Conservation (phyloP, 2,329 filamentous ascomycete species). For the Colletotrichum ledebouriae region DNA sequence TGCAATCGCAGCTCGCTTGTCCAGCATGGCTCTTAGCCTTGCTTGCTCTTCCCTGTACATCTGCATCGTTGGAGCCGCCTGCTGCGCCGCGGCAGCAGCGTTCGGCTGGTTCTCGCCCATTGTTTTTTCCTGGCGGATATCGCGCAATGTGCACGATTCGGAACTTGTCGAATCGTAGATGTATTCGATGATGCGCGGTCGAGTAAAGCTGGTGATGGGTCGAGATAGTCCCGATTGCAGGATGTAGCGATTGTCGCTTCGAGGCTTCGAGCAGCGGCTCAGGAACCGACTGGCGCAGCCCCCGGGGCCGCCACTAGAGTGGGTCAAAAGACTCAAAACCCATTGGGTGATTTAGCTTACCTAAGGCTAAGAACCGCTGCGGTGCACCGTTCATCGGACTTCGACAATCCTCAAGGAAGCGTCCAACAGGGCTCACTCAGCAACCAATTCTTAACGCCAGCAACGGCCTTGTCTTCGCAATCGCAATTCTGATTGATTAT, state of each 20-base stretch:
- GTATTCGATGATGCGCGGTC: conserved; percentile 24
- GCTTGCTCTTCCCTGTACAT: conserved; percentile 66
- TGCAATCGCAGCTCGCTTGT: conserved; percentile 53
- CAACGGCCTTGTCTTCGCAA: background rate
- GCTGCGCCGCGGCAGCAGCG: conserved; percentile 43
- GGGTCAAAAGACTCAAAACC: background rate
- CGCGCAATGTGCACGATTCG: background rate
- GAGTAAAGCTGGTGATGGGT: conserved; percentile 8
- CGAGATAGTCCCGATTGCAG: conserved; percentile 12
- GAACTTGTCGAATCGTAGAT: background rate
- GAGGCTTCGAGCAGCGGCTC: conserved; percentile 22
- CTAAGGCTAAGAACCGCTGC: background rate
- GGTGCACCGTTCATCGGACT: conserved; percentile 14
- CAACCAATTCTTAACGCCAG: conserved; percentile 5
- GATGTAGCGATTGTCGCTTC: conserved; percentile 19
- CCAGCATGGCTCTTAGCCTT: conserved; percentile 62
- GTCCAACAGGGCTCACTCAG: conserved; percentile 20
- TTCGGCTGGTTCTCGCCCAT: conserved; percentile 42
- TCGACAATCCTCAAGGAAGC: background rate
- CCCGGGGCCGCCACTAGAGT: background rate
- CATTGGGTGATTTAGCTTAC: conserved; percentile 20
- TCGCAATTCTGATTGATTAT: conserved; percentile 1
- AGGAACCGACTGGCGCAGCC: conserved; percentile 17
- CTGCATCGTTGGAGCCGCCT: conserved; percentile 53
- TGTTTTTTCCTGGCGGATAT: background rate